phyloP scores from a whole-genome alignment of 2,329 filamentous ascomycete genomes.

The Phialocephala subalpina region DNA sequence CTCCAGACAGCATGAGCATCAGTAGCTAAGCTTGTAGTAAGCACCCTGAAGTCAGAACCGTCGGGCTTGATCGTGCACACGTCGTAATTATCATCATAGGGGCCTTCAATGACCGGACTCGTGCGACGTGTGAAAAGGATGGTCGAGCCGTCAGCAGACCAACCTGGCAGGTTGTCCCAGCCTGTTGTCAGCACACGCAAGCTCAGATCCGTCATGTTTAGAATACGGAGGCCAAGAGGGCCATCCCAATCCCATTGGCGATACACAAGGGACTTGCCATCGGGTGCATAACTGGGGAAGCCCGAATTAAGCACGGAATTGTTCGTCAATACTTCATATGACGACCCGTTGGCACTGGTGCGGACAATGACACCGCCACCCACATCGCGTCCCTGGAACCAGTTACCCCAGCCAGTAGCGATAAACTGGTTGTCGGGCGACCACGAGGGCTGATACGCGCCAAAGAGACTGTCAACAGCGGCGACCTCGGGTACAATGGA shows the following conservation, averaged over 20 bases:
- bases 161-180: slow-evolving; percentile 51
- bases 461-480: no score
- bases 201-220: slow-evolving; percentile 40
- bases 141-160: slow-evolving; percentile 48
- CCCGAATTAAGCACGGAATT: slow-evolving; percentile 48
- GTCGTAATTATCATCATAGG: slow-evolving; percentile 41
- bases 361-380: no score
- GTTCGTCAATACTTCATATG: slow-evolving; percentile 47
- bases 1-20: slow-evolving; percentile 55
- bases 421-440: no score
- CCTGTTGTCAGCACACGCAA: slow-evolving; percentile 45
- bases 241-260: slow-evolving; percentile 40
- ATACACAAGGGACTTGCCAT: slow-evolving; percentile 48
- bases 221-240: slow-evolving; percentile 42
- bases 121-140: slow-evolving; percentile 50
- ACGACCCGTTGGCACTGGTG: slow-evolving; percentile 33
- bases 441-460: no score
- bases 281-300: slow-evolving; percentile 50
- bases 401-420: no score
- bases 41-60: slow-evolving; percentile 46
- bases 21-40: slow-evolving; percentile 50
- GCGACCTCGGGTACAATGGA: no score
- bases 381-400: no score
- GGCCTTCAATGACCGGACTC: slow-evolving; percentile 36
- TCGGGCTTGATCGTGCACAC: slow-evolving; percentile 52